Evolutionary conservation across 2,329 filamentous ascomycete genomes (phyloP), one percentile per base, ranked within the genome.

Genomic region (Botrytis sinoallii): DNA sequence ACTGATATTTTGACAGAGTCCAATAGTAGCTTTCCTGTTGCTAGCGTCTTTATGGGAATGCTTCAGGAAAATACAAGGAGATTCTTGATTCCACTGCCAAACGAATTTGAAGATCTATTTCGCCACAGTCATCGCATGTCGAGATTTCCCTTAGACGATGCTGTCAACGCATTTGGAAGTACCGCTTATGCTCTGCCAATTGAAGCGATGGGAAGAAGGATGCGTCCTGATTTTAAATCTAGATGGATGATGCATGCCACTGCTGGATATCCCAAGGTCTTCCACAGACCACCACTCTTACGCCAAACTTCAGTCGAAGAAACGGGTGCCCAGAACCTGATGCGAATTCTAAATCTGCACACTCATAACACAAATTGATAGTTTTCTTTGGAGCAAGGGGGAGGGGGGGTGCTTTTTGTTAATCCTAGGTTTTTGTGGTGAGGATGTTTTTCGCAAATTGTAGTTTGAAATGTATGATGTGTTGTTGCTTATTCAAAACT

Each of bases 271-370:
- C 70, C 69, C 29, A 76, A 74, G 18, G 66, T 72, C 42, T 59
- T 48, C 7, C 25, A 38, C 8, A 29, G 20, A 16, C 25, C 20
- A n/a, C 10, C 38, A 38, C 32, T 29, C 9, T 16, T 25, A 32
- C 48, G 3, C 12, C 35, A 57, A n/a, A 4, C 10, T 57, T 78
- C 76, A 12, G 74, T 75, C 5, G 78, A 80, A 67, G 78, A 79
- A 65, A 76, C 70, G 44, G 78, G 77, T 29, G 78, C 77, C 10
- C 77, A 77, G 63, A 76, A 76, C 61, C 77, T 81, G 10, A 80
- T 81, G 79, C 76, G 80, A 61, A 81, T 81, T 68, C 76, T 76
- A 10, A 81, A 80, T 74, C 68, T 81, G 71, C 76, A 81, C 32
- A 81, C 81, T 71, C 75, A 81, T 32, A 81, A 81, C 72, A 72